Conservation (phyloP, 2,329 filamentous ascomycete species). For the Sclerotinia subarctica region DNA sequence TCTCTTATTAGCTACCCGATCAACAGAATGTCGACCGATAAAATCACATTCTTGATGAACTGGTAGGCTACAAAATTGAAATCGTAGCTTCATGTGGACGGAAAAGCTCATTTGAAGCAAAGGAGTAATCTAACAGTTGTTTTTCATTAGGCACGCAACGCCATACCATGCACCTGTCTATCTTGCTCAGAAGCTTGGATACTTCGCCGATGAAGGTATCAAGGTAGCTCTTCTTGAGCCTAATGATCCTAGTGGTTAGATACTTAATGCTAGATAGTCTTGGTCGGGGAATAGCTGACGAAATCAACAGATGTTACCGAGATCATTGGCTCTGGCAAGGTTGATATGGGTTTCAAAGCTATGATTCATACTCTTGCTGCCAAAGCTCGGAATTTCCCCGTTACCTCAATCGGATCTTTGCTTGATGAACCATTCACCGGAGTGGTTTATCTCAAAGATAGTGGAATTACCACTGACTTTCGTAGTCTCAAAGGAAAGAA, state of each 20-base stretch:
- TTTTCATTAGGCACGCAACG: constrained; percentile 64
- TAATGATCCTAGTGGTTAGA: constrained; percentile 67
- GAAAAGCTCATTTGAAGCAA: constrained; percentile 9
- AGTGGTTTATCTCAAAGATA: constrained; percentile 71
- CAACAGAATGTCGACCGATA: constrained; percentile 68
- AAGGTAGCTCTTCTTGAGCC: constrained; percentile 75
- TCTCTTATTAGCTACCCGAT: constrained; percentile 29
- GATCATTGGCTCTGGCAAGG: constrained; percentile 72
- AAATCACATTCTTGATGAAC: constrained; percentile 82
- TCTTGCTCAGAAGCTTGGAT: constrained; percentile 72
- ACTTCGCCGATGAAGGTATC: constrained; percentile 71
- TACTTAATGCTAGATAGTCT: not conserved
- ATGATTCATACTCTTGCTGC: constrained; percentile 81
- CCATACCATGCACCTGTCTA: constrained; percentile 78
- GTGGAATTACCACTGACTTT: constrained; percentile 73
- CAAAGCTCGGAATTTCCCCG: constrained; percentile 71
- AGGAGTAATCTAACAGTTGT: constrained; percentile 34
- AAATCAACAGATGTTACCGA: constrained; percentile 66
- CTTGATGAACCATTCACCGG: constrained; percentile 79
- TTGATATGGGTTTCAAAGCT: constrained; percentile 77
- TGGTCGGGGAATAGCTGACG: not conserved
- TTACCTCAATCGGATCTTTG: constrained; percentile 69
- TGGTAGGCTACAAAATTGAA: constrained; percentile 51
- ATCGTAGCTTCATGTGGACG: not conserved
- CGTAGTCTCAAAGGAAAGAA: constrained; percentile 70